phyloP scores from a whole-genome alignment of 2,329 filamentous ascomycete species.

The Niveomyces coronatus region DNA sequence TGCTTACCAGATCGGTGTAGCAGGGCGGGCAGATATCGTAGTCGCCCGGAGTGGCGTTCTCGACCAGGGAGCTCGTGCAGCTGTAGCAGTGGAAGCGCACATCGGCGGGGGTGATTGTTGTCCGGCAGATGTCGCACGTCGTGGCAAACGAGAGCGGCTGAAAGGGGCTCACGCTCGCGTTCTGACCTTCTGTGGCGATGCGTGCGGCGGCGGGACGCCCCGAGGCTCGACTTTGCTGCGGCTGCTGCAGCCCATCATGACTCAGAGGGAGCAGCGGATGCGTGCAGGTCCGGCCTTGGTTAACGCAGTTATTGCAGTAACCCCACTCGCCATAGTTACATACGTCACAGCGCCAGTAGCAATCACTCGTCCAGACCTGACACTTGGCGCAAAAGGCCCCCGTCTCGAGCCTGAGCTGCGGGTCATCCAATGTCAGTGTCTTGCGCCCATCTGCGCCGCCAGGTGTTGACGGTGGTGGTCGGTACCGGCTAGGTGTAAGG shows the following conservation, averaged over 20 bases:
- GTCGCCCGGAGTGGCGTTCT: constrained; percentile 51
- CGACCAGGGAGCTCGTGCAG: constrained; percentile 47
- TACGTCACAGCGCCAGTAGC: constrained; percentile 78
- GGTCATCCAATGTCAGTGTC: constrained; percentile 56
- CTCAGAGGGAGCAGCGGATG: constrained; percentile 71
- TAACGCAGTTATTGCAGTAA: constrained; percentile 81
- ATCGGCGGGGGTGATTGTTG: constrained; percentile 57
- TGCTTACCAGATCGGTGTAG: constrained; percentile 57
- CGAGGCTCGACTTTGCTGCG: constrained; percentile 25
- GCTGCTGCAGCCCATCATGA: constrained; percentile 37
- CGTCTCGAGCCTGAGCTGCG: constrained; percentile 55
- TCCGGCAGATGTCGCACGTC: constrained; percentile 68
- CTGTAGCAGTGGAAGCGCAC: constrained; percentile 70
- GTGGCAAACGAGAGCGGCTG: constrained; percentile 62
- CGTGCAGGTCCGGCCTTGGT: constrained; percentile 68
- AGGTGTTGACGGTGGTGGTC: constrained; percentile 36
- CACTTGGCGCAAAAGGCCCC: constrained; percentile 82
- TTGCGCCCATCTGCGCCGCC: constrained; percentile 45
- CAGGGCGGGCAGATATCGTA: constrained; percentile 78
- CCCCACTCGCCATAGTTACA: constrained; percentile 96
- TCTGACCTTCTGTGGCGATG: constrained; percentile 36
- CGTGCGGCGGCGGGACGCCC: constrained; percentile 37
- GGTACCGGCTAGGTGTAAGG: constrained; percentile 47
- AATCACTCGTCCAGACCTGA: constrained; percentile 61
- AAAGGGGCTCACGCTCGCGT: constrained; percentile 43